Conservation (phyloP, 2,329 filamentous ascomycete genomes). For the Cryphonectria nitschkei region DNA sequence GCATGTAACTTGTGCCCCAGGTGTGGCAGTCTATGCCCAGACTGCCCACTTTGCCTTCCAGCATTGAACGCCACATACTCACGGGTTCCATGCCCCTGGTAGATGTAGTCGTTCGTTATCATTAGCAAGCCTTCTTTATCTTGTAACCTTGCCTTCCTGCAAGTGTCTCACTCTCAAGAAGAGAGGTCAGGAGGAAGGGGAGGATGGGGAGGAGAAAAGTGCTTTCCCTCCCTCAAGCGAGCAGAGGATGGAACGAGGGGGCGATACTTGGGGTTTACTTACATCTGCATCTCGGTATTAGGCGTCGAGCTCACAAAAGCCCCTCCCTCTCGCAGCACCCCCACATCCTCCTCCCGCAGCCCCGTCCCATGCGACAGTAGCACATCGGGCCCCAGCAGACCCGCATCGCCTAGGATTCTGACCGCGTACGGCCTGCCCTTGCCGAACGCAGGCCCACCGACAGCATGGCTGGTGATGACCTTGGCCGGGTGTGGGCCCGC, state of each 20-base stretch:
- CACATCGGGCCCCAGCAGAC: conserved; percentile 46
- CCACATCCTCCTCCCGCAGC: conserved; percentile 40
- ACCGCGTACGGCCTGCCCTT: conserved; percentile 27
- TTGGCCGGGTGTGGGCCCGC: conserved; percentile 38
- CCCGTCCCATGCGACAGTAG: conserved; percentile 46
- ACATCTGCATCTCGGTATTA: conserved; percentile 54
- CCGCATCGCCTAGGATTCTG: conserved; percentile 38
- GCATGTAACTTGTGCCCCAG: conserved; percentile 37
- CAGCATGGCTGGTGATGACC: conserved; percentile 47
- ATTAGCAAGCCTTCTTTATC: not conserved
- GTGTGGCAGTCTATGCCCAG: conserved; percentile 43
- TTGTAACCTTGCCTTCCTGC: not conserved
- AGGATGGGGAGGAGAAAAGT: too few relatives aligned
- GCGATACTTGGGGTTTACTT: not conserved
- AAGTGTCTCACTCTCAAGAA: too few relatives aligned
- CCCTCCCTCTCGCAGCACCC: conserved; percentile 39
- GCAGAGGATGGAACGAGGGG: not conserved
- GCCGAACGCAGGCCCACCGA: conserved; percentile 28
- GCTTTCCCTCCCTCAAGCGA: too few relatives aligned
- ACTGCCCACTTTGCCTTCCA: conserved; percentile 34
- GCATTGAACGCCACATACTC: conserved; percentile 38
- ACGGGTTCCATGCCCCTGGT: conserved; percentile 41
- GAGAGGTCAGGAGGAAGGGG: too few relatives aligned
- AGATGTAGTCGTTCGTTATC: not conserved
- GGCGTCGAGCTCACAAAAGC: conserved; percentile 49